Conservation (phyloP, 2,329 filamentous ascomycete species). For the Rutstroemia sp. region DNA sequence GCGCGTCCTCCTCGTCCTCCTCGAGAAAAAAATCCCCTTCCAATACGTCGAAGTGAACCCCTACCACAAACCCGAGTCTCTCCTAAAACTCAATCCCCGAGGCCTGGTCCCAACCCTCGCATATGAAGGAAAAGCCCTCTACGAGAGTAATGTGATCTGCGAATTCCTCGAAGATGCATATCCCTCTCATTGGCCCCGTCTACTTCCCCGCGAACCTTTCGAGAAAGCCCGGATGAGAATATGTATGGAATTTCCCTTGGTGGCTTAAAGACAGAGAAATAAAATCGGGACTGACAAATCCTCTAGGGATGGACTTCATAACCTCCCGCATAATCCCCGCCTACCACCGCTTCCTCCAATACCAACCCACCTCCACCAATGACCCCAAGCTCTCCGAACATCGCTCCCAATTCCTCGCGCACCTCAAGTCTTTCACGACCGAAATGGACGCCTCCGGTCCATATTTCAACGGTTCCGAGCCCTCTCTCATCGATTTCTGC, state of each 20-base stretch:
- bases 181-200: constrained; percentile 34
- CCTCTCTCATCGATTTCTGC: constrained; percentile 63
- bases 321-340: constrained; percentile 58
- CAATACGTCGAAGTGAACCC: constrained; percentile 75
- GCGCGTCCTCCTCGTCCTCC: constrained; percentile 63
- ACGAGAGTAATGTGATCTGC: constrained; percentile 65
- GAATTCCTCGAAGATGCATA: constrained; percentile 73
- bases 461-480: constrained; percentile 57
- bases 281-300: too few relatives aligned
- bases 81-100: constrained; percentile 65
- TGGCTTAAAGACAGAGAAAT: too few relatives aligned
- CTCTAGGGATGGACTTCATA: constrained; percentile 56
- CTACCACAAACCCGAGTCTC: constrained; percentile 62
- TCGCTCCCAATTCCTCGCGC: constrained; percentile 48
- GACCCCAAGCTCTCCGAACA: constrained; percentile 40
- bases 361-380: constrained; percentile 42
- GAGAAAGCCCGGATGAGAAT: constrained; percentile 57
- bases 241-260: constrained; percentile 33
- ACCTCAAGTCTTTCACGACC: constrained; percentile 51
- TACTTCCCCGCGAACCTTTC: constrained; percentile 57
- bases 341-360: constrained; percentile 57
- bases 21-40: constrained; percentile 66
- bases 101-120: constrained; percentile 67
- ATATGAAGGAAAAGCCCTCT: constrained; percentile 51
- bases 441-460: constrained; percentile 57